Percentiles rank a stretch among this genome's conserved stretches.
phyloP scores from a whole-genome alignment of 768 basidiomycete genomes.

The Boletus huronensis region DNA sequence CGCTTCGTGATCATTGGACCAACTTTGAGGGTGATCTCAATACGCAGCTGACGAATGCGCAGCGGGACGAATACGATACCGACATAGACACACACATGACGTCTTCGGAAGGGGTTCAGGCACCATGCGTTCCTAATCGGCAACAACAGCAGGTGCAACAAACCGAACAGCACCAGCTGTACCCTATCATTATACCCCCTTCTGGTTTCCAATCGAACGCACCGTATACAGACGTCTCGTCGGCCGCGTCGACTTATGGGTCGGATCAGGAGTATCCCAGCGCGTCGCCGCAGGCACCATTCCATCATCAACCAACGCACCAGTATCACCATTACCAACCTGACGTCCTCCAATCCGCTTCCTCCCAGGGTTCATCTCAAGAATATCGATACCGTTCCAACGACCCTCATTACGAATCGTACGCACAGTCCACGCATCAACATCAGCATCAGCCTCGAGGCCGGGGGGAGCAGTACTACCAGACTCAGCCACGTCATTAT shows the following conservation, averaged over 20 bases:
- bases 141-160: constrained; percentile 12
- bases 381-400: constrained; percentile 9
- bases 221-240: constrained; percentile 1
- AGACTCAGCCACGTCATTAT: constrained; percentile 19
- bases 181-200: constrained; percentile 25
- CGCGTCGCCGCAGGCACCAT: constrained; percentile 4
- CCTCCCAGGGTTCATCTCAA: constrained; percentile 21
- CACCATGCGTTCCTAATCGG: background rate
- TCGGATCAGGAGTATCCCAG: constrained; percentile 6
- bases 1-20: constrained; percentile 51
- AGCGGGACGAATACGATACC: constrained; percentile 24
- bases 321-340: constrained; percentile 15
- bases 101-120: constrained; percentile 1
- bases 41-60: constrained; percentile 43
- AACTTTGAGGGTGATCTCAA: constrained; percentile 55
- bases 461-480: constrained; percentile 22
- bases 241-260: constrained; percentile 5
- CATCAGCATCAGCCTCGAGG: constrained; percentile 18
- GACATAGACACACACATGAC: constrained; percentile 20
- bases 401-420: constrained; percentile 16
- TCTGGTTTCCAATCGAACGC: constrained; percentile 9
- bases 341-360: constrained; percentile 9
- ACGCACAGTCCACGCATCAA: constrained; percentile 9
- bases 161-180: constrained; percentile 19
- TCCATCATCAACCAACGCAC: background rate